These are phyloP conservation scores for Podaxis sp. DNA, from an alignment of 768 basidiomycete species.

Conservation along the genomic window DNA sequence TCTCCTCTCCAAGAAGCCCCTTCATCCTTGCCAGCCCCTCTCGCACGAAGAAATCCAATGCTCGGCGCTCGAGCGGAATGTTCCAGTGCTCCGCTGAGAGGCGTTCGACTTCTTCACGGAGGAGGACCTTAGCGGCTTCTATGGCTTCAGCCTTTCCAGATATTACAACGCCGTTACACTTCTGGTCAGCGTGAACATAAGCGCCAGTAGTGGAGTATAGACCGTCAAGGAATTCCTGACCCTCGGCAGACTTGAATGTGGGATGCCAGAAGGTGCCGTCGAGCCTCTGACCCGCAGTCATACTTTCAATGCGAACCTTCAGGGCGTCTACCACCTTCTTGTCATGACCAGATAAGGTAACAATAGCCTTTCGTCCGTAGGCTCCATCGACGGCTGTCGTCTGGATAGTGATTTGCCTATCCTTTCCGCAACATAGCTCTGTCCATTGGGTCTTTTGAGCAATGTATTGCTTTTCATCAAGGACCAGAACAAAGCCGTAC, in stretches of 20 bases:
- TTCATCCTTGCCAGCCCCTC: conserved; percentile 49
- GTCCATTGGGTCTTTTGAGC: conserved; percentile 54
- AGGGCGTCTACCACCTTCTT: conserved; percentile 54
- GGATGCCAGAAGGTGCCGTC: conserved; percentile 49
- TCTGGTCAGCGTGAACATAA: conserved; percentile 46
- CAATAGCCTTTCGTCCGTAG: too few relatives aligned
- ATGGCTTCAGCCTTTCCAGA: conserved; percentile 43
- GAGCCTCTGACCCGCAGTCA: conserved; percentile 51
- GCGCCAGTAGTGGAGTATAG: conserved; percentile 37
- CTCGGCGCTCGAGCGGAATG: conserved; percentile 34
- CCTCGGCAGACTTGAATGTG: conserved; percentile 30
- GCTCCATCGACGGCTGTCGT: too few relatives aligned
- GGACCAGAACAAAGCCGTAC: too few relatives aligned
- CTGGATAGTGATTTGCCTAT: conserved; percentile 15
- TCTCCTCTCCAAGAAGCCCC: conserved; percentile 28
- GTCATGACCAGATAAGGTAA: conserved; percentile 38
- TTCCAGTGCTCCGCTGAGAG: conserved; percentile 45
- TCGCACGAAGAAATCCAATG: conserved; percentile 50
- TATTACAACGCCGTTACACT: conserved; percentile 41
- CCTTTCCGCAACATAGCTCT: conserved; percentile 38
- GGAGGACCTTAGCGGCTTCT: conserved; percentile 41
- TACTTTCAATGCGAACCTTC: conserved; percentile 59
- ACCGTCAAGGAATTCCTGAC: conserved; percentile 34
- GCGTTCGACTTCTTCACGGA: conserved; percentile 48
- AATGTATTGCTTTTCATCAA: conserved; percentile 39